These are phyloP conservation scores for Allomyces macrogynus DNA, from an alignment of 192 early-diverging fungal genomes.

Conservation along the genomic window DNA sequence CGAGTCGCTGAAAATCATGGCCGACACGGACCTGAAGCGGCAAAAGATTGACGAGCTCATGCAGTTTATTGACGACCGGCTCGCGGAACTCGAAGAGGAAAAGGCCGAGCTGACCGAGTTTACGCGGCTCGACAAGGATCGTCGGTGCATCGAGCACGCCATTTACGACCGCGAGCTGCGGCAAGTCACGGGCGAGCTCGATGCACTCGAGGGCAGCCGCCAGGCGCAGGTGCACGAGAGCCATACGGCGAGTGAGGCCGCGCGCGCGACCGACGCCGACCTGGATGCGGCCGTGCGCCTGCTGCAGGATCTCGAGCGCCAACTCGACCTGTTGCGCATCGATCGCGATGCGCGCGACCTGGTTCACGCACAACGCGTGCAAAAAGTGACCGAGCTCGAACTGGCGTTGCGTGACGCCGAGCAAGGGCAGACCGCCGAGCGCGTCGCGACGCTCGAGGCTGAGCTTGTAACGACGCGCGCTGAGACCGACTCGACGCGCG, in stretches of 20 bases:
- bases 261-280: slow-evolving; percentile 31
- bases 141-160: slow-evolving; percentile 77
- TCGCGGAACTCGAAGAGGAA: slow-evolving; percentile 77
- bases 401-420: background rate
- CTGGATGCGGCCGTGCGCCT: slow-evolving; percentile 23
- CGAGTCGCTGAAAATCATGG: slow-evolving; percentile 79
- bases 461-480: background rate
- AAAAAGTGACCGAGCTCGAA: background rate
- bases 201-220: background rate
- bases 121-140: slow-evolving; percentile 64
- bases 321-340: background rate
- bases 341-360: background rate
- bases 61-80: slow-evolving; percentile 64
- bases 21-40: slow-evolving; percentile 69
- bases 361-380: too few species aligned
- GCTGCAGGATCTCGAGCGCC: slow-evolving; percentile 24
- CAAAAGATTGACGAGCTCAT: slow-evolving; percentile 76
- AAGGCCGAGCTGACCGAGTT: slow-evolving; percentile 81
- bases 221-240: slow-evolving; percentile 3
- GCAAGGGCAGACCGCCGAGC: background rate
- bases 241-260: slow-evolving; percentile 23
- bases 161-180: slow-evolving; percentile 76
- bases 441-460: background rate
- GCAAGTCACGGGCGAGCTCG: slow-evolving; percentile 33
- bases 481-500: background rate